phyloP scores from a whole-genome alignment of 2,329 filamentous ascomycete genomes.

The Pseudocercospora pini-densiflorae region DNA sequence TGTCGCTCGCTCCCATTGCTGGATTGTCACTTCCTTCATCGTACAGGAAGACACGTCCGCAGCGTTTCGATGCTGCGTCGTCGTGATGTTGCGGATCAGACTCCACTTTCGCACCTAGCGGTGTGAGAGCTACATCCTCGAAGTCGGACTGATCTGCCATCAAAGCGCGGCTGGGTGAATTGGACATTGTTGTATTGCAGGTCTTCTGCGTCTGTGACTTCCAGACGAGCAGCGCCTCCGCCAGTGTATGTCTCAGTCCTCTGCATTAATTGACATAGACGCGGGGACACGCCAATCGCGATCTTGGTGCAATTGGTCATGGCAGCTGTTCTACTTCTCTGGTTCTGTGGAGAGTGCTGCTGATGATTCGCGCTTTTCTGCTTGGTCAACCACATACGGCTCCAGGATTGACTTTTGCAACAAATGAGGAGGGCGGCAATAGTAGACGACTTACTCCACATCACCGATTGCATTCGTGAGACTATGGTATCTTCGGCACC shows the following conservation, averaged over 20 bases:
- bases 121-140: background rate
- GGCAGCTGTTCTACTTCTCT: background rate
- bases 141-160: background rate
- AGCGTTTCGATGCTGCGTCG: background rate
- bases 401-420: background rate
- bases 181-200: background rate
- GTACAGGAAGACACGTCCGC: background rate
- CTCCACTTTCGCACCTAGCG: background rate
- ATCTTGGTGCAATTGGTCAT: background rate
- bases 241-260: background rate
- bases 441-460: background rate
- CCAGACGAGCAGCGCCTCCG: background rate
- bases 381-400: background rate
- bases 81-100: background rate
- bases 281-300: background rate
- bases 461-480: background rate
- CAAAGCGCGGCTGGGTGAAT: background rate
- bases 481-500: background rate
- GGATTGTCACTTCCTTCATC: background rate
- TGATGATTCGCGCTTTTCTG: background rate
- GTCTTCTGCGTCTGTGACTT: background rate
- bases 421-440: background rate
- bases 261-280: background rate
- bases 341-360: background rate
- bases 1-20: background rate